Evolutionary conservation across 495 filamentous ascomycete species (phyloP).

Genomic region (Neurospora sp.): DNA sequence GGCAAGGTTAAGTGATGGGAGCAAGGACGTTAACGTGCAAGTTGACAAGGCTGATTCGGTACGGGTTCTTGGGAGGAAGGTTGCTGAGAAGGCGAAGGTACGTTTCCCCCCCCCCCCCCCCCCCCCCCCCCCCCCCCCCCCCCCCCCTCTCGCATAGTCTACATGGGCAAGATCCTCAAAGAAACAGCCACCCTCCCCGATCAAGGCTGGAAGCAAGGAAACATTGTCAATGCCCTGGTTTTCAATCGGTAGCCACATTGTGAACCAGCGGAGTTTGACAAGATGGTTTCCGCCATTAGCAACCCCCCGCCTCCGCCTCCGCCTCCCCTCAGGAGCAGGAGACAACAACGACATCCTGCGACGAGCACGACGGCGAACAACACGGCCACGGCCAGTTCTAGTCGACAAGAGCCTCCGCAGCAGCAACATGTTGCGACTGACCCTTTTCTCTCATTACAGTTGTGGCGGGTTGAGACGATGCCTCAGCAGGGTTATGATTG

Average conservation of each 20-base stretch:
- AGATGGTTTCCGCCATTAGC: not conserved
- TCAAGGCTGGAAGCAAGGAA: conserved; percentile 67
- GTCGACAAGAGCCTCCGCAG: not conserved
- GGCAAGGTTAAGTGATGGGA: conserved; percentile 61
- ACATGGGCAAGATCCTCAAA: conserved; percentile 68
- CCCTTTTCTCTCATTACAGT: not conserved
- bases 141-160: conserved; percentile 47
- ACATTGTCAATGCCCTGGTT: conserved; percentile 73
- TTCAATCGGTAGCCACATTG: conserved; percentile 36
- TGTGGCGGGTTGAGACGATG: not conserved
- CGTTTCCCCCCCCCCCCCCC: conserved; percentile 13
- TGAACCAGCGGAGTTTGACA: conserved; percentile 2
- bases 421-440: not conserved
- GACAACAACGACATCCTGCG: not conserved
- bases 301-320: not conserved
- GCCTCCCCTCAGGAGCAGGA: not conserved
- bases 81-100: conserved; percentile 58
- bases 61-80: conserved; percentile 46
- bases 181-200: conserved; percentile 50
- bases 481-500: not conserved
- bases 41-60: conserved; percentile 54
- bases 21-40: conserved; percentile 51
- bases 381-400: not conserved
- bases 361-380: not conserved
- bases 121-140: too few species aligned